Evolutionary conservation across 257 asterid species (phyloP).

Genomic region (Nicotiana tomentosiformis): DNA sequence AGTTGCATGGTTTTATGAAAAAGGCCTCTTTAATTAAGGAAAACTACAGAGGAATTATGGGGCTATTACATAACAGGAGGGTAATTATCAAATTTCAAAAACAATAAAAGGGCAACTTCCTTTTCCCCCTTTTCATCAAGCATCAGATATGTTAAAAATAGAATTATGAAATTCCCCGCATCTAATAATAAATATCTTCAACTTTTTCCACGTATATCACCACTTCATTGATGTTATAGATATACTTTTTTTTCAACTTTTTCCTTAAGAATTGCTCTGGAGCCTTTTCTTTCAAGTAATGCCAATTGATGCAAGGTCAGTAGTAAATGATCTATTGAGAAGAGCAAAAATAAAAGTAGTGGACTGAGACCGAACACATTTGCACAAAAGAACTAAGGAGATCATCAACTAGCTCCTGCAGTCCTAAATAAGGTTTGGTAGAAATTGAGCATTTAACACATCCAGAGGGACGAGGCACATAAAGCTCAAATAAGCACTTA

Average conservation of each 20-base stretch:
- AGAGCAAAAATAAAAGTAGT: not conserved
- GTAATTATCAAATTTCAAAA: not conserved
- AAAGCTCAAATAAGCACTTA: not conserved
- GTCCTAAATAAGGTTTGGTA: no score
- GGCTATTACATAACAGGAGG: not conserved
- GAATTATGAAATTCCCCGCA: not conserved
- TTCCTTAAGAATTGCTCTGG: not conserved
- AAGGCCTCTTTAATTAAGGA: not conserved
- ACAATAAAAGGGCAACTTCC: not conserved
- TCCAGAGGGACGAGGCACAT: not conserved
- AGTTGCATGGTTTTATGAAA: not conserved
- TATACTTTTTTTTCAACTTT: no score
- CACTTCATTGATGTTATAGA: not conserved
- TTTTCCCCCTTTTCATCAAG: not conserved
- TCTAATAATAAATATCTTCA: no score
- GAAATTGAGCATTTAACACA: not conserved
- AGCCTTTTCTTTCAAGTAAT: not conserved
- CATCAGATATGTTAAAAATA: not conserved
- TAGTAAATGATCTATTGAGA: not conserved
- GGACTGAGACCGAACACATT: not conserved
- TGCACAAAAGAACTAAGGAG: not conserved
- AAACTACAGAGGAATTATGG: not conserved
- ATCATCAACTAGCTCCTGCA: not conserved
- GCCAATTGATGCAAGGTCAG: not conserved
- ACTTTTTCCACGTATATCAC: not conserved